Evolutionary conservation across 176 grass and related monocot genomes (phyloP), one percentile per base, ranked within the genome.

Genomic region (Cenchrus fungigraminus): DNA sequence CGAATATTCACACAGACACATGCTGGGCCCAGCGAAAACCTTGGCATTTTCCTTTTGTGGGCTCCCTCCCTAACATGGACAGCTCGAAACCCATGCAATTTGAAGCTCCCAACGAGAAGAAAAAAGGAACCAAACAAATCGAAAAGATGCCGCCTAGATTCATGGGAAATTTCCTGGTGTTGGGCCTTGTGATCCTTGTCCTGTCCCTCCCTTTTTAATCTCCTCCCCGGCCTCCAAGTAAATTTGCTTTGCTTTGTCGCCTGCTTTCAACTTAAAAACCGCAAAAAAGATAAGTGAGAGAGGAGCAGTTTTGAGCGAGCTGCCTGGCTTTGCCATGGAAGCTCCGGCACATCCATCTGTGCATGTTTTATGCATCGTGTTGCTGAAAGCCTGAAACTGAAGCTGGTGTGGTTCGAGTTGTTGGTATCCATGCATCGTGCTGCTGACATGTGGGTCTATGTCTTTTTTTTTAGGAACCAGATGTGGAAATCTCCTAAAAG

Each of bases 31-130:
- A 86, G 73, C 66, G 77, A 60, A 68, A 78, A 72, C 73, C 14
- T 73, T 73, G 83, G 57, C 79, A 73, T 64, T 73, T 90, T 73
- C 88, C 88, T 83, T 82, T 83, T 87, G 79, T 79, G 88, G 79
- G 79, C 37, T 40, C 37, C 37, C 74, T 86, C 88, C 88, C 73
- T 83, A 90, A 87, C 74, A 79, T 78, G 67, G 84, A 90, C 84
- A 90, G 42, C 84, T 90, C 88, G 65, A 90, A 82, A 74, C 67
- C 67, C 59, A 46, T 88, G 31, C 47, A 83, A 44, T 60, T 83
- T 79, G 69, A 83, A 51, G 79, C 59, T 83, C 79, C 84, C 88
- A 79, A 90, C 67, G 42, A 83, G 34, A 34, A n/a, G n/a, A 40
- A 40, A 40, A 67, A 79, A 83, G 50, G 29, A 68, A 72, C 47